Conservation (phyloP, 352 stramenopile species). For the Elongisporangium prolatum region DNA sequence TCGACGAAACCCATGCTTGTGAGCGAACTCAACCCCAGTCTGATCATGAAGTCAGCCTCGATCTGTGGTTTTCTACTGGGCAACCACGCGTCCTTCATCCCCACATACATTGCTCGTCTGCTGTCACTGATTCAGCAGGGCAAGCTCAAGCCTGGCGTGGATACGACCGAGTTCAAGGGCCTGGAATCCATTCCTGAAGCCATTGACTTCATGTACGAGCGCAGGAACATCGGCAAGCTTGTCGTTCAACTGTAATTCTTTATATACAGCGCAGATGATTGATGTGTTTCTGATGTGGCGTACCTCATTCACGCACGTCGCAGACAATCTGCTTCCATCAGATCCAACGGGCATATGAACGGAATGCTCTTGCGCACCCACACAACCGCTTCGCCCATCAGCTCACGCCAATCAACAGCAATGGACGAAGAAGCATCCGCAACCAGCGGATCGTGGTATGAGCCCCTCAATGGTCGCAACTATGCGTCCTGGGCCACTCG, state of each 20-base stretch:
- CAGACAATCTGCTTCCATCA: not conserved
- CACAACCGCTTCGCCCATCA: not conserved
- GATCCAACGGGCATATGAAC: not conserved
- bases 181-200: slow-evolving; percentile 47
- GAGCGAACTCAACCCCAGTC: too few relatives aligned
- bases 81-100: slow-evolving; percentile 24
- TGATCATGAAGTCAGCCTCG: slow-evolving; percentile 30
- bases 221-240: slow-evolving; percentile 59
- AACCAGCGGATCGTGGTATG: not conserved
- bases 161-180: slow-evolving; percentile 27
- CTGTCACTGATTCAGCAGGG: slow-evolving; percentile 33
- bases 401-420: not conserved
- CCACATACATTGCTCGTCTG: slow-evolving; percentile 33
- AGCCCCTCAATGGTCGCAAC: not conserved
- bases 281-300: not conserved
- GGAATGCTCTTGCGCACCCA: not conserved
- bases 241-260: slow-evolving; percentile 35
- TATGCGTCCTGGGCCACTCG: not conserved
- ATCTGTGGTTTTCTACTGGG: slow-evolving; percentile 29
- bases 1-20: too few relatives aligned
- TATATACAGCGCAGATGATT: too few relatives aligned
- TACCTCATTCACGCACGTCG: not conserved
- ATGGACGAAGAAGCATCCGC: not conserved
- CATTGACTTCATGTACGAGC: slow-evolving; percentile 46
- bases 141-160: slow-evolving; percentile 33